Evolutionary conservation across 257 asterid genomes (phyloP).

Genomic region (Capsicum rhomboideum): DNA sequence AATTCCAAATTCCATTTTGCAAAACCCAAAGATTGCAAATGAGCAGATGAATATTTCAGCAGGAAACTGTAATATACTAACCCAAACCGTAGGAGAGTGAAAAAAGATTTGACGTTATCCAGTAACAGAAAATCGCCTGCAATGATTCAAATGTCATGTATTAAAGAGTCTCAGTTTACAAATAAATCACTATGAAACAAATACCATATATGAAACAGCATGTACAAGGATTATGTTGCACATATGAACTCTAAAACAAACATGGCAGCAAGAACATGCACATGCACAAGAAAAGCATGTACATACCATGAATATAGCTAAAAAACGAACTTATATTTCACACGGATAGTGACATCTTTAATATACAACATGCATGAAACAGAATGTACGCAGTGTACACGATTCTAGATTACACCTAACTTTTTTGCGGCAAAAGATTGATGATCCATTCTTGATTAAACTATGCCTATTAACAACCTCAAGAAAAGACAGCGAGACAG

Average conservation of each 20-base stretch:
- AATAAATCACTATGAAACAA: neutral
- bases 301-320: neutral
- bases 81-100: conserved; percentile 76
- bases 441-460: neutral
- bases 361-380: neutral
- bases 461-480: neutral
- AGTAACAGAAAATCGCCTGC: conserved; percentile 91
- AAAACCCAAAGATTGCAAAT: neutral
- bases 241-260: neutral
- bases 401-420: neutral
- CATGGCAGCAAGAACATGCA: neutral
- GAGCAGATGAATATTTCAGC: neutral
- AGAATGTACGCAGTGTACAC: neutral
- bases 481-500: neutral
- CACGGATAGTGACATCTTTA: neutral
- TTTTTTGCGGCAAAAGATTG: neutral
- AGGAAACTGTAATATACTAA: conserved; percentile 22
- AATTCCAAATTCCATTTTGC: neutral
- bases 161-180: neutral
- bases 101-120: conserved; percentile 85
- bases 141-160: neutral
- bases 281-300: neutral
- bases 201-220: neutral
- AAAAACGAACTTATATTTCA: neutral
- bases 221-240: neutral